Evolutionary conservation across 768 basidiomycete species (phyloP), one percentile per base, ranked within the genome.

Genomic region (Rhodotorula diobovata): DNA sequence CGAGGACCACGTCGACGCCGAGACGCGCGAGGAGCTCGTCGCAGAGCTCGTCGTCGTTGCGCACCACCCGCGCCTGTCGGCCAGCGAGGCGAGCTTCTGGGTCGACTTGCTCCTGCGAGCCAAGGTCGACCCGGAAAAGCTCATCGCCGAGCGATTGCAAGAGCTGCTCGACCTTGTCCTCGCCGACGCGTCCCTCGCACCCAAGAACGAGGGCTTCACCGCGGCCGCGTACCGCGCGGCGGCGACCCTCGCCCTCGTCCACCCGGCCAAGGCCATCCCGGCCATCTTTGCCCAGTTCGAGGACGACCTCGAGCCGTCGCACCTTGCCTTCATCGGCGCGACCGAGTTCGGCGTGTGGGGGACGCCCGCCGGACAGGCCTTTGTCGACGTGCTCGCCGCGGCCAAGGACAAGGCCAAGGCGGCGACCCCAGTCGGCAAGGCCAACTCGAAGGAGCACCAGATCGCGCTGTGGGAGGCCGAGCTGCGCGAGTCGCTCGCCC

Each of bases 391-490:
- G 43, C 74, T 75, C 66, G 58, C 67, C 12, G 58, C 61, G 1
- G 37, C 64, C 5, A 75, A 75, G 48, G 60, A 63, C 11, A 69
- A 68, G 54, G 35, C 41, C 37, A 30, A 59, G 41, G 23, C 37
- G n/a, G 53, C 65, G 8, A 45, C 74, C 25, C 60, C 66, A 10
- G 63, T 61, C 16, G 66, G 68, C 54, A 76, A 76, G 55, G 61
- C 61, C 59, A 73, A 73, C 65, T 69, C 67, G 23, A 97, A 96
- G 76, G 89, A 88, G 68, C 87, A 89, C 11, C 91, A 91, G 46
- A 89, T 95, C 23, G 89, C 91, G 28, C 89, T 91, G 77, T 99
- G 95, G 95, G 96, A 99, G 71, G 89, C 88, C 37, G 94, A 99
- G 70, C 83, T 95, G n/a, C 86, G 93, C 18, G 88, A 90, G 75